phyloP scores from a whole-genome alignment of 345 rosid species.

The Excoecaria agallocha region DNA sequence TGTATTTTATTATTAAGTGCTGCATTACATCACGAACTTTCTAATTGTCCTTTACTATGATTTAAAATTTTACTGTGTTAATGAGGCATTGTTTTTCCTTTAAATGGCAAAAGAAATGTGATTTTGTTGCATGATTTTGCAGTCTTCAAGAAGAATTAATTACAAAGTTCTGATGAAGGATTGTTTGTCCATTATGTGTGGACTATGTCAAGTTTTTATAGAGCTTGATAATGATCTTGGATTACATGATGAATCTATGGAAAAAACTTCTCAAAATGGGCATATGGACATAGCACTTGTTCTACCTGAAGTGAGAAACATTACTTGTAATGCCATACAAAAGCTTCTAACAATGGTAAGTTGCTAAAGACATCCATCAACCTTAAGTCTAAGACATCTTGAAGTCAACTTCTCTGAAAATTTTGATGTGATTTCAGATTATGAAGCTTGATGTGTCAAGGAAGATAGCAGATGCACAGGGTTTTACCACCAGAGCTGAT shows the following conservation, averaged over 20 bases:
- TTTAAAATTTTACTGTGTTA: neutral
- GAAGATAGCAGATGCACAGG: too few species aligned
- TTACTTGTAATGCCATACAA: constrained; percentile 48
- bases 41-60: neutral
- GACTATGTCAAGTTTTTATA: too few species aligned
- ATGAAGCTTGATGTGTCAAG: too few species aligned
- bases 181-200: too few species aligned
- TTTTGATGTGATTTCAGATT: too few species aligned
- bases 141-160: too few species aligned
- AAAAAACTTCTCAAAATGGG: too few species aligned
- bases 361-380: neutral
- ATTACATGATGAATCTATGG: too few species aligned
- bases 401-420: neutral
- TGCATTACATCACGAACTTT: constrained; percentile 1
- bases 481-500: too few species aligned
- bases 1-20: neutral
- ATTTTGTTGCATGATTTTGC: constrained; percentile 14
- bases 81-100: neutral
- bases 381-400: neutral
- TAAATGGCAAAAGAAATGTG: constrained; percentile 3
- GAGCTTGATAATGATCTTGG: too few species aligned
- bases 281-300: constrained; percentile 36
- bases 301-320: constrained; percentile 45
- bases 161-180: too few species aligned
- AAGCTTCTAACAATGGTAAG: constrained; percentile 62